Base-by-base conservation (phyloP, 352 stramenopile genomes). In the Phytophthora gonapodyides region DNA sequence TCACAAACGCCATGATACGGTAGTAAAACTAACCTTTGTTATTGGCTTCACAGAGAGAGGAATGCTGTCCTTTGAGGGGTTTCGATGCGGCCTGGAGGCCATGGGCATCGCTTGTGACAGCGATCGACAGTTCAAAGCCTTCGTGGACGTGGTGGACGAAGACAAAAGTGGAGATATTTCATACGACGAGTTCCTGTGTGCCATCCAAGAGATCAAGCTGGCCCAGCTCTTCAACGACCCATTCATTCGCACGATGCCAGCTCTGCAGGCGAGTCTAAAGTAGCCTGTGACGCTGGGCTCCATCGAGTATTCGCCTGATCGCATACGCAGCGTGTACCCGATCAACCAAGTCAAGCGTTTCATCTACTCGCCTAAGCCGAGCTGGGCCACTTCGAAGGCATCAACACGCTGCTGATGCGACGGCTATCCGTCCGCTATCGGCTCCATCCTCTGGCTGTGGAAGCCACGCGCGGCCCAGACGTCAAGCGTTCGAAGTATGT, bases 141-240 rank as follows among this genome's bases (percentile, higher is more conserved):
- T 96, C 50, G 82, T 94, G 10, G 42, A 78, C 0, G 88, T 90
- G 12, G 75, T 94, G 5, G 85, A 96, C 53, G 80, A 87, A 42
- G 79, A 96, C 55, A 71, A 81, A 36, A 92, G 86, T 63, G 82
- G 84, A 34, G 67, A 75, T 33, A 94, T 96, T 51, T 90, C 82
- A 31, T 92, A 86, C 57, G 73, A 87, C 7, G 85, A 94, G 50
- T 96, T 96, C 62, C 71, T 91, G 60, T 71, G 75, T 10, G 84
- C 86, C 11, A 85, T 96, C 38, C 87, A 96, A 47, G 86, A 91
- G 59, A 91, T 96, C 47, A 96, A 94, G 67, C 67, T 94, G 24
- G 85, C 84, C 17, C 84, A 94, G 48, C 77, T 96, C 30, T 93
- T 96, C 55, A 84, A 76, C 24, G 69, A 80, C 6, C 57, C 71